Evolutionary conservation across 352 stramenopile species (phyloP).

Genomic region (Aphanomyces invadans): DNA sequence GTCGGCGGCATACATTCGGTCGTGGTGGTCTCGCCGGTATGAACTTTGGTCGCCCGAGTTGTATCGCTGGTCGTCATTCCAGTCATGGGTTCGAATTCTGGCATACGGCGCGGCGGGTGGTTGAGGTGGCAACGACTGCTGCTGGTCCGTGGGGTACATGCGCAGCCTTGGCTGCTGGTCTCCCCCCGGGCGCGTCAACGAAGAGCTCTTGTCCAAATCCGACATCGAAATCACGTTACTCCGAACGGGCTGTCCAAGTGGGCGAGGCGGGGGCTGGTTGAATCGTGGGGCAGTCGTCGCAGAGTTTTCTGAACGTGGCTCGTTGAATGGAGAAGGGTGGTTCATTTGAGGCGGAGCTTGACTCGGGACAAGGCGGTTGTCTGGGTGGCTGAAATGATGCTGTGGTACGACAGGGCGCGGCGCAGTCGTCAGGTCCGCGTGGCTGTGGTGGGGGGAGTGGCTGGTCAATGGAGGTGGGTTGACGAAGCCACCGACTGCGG

Average conservation of each 20-base stretch:
- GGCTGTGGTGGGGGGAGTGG: background rate
- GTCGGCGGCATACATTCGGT: background rate
- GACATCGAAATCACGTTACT: conserved; percentile 18
- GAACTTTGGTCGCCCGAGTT: background rate
- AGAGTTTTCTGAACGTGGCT: too few relatives aligned
- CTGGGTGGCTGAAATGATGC: background rate
- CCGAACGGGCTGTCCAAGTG: background rate
- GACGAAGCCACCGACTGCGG: too few relatives aligned
- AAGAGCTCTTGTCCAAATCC: conserved; percentile 16
- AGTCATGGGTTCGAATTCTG: background rate
- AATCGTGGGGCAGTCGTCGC: background rate
- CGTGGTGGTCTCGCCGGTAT: background rate
- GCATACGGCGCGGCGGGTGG: too few relatives aligned
- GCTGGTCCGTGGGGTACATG: background rate
- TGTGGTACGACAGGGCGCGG: background rate
- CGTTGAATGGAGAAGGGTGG: background rate
- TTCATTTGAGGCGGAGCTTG: background rate
- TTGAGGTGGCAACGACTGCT: too few relatives aligned
- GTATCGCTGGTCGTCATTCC: background rate
- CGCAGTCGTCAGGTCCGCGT: too few relatives aligned
- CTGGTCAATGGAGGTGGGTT: background rate
- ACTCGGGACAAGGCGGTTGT: background rate
- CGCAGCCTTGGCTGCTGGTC: background rate
- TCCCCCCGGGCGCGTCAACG: background rate
- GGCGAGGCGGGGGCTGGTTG: background rate